Evolutionary conservation across 352 stramenopile genomes (phyloP), one percentile per base, ranked within the genome.

Genomic region (Aphanomyces cochlioides): DNA sequence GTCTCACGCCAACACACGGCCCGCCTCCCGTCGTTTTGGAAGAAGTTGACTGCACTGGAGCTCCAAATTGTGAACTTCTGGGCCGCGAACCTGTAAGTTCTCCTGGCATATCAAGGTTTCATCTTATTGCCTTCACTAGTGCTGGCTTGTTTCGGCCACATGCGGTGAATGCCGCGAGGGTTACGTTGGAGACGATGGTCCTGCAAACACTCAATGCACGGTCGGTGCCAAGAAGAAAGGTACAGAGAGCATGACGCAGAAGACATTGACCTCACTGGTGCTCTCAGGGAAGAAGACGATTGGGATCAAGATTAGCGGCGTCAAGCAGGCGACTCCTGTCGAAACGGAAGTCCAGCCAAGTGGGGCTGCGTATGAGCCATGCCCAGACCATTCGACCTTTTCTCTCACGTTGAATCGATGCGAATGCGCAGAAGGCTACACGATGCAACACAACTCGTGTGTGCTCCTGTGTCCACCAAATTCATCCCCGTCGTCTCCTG

Each of bases 161-260:
- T 93, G 85, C 58, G 85, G 85, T 0, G 81, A 89, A n/a, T 93
- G 85, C 61, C 72, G 88, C 12, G 78, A 87, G 17, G 85, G 84
- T 0, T 90, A 81, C 56, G 21, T 72, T 10, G 80, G 79, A 3
- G 41, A 58, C 0, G 3, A 53, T 13, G 78, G 78, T 17, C 75
- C 78, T 0, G 77, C 77, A 1, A 89, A 90, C 28, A 69, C 74
- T 19, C 48, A 80, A 17, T 92, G 84, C 54, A 63, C 66, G 0
- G 72, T 37, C 8, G 54, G 54, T 10, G 36, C 13, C 19, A 61
- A 61, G 54, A 61, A 61, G 43, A 61, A 61, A 61, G 54, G 54
- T 61, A 3, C 1, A n/a, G 19, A 5, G 17, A 61, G 37, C n/a
- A n/a, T 53, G n/a, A 15, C 45, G n/a, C 13, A 53, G 45, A 53